Evolutionary conservation across 2,329 filamentous ascomycete genomes (phyloP).

Genomic region (Teratosphaeriaceae sp.): DNA sequence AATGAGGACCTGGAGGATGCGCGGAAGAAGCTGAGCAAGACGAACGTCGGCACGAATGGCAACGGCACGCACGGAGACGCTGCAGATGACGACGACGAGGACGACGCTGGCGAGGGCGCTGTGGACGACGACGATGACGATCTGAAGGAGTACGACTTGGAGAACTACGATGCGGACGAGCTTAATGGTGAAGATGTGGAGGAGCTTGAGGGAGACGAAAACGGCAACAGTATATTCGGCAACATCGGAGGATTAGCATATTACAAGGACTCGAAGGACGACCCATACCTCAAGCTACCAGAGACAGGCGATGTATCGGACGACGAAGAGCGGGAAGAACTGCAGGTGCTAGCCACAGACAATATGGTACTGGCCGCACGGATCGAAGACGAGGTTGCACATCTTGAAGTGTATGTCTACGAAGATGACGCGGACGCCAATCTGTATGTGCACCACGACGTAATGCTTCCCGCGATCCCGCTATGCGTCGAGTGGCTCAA

Average conservation of each 20-base stretch:
- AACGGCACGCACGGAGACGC: slow-evolving; percentile 42
- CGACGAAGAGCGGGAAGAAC: slow-evolving; percentile 84
- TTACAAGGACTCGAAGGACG: slow-evolving; percentile 88
- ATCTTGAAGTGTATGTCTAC: slow-evolving; percentile 71
- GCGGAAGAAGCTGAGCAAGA: slow-evolving; percentile 37
- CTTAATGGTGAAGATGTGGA: slow-evolving; percentile 51
- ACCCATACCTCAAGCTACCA: slow-evolving; percentile 91
- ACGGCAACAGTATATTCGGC: slow-evolving; percentile 76
- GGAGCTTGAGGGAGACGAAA: slow-evolving; percentile 43
- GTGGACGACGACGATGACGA: slow-evolving; percentile 50
- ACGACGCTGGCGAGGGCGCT: slow-evolving; percentile 23
- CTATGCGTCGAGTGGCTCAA: slow-evolving; percentile 95
- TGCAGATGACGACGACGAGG: slow-evolving; percentile 62
- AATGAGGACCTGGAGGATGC: slow-evolving; percentile 77
- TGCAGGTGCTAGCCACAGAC: slow-evolving; percentile 87
- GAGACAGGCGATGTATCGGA: slow-evolving; percentile 57
- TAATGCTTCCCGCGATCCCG: slow-evolving; percentile 96
- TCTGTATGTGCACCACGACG: slow-evolving; percentile 98
- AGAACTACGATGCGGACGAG: slow-evolving; percentile 80
- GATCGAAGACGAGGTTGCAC: slow-evolving; percentile 71
- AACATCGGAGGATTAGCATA: slow-evolving; percentile 92
- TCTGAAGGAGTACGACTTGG: slow-evolving; percentile 91
- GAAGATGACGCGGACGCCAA: slow-evolving; percentile 84
- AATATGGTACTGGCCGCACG: slow-evolving; percentile 89
- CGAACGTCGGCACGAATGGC: slow-evolving; percentile 16